Evolutionary conservation across 345 rosid genomes (phyloP), one percentile per base, ranked within the genome.

Genomic region (Salix suchowensis): DNA sequence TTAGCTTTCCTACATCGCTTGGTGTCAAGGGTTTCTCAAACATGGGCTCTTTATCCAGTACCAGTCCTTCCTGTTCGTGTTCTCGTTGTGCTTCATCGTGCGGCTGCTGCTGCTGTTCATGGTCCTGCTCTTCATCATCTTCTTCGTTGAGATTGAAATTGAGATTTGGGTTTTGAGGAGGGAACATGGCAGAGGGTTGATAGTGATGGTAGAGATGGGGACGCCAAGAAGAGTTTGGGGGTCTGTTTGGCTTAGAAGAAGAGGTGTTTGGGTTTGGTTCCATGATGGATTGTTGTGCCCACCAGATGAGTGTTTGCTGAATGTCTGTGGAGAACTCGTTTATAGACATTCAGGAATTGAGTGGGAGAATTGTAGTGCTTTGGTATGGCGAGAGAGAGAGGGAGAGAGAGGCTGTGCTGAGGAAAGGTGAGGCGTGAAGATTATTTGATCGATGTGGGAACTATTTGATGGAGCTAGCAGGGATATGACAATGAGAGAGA

Each of bases 1-100:
- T 93, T 23, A 93, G 95, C 82, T 93, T 91, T 1, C 98, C 98
- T 6, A 93, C 98, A 77, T 93, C 98, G 68, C 97, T 91, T 0
- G 98, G 98, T 0, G 98, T 93, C 44, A 93, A 85, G 65, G 92
- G 90, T 72, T 93, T 93, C 78, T 93, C 92, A 81, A 93, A 93
- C 86, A 93, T 87, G 67, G 65, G 19, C 46, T 80, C 77, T 70
- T 79, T 79, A 21, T 64, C 67, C 1, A 54, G 46, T 18, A 68
- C 50, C 23, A 24, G 21, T 36, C 46, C 21, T 58, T 10, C 75
- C 13, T 32, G 54, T 32, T 66, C 21, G 0, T 42, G 65, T 34
- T 37, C 69, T 6, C n/a, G 61, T 15, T 54, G 50, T 18, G 44
- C 14, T 21, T 68, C 68, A 19, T 52, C 14, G 10, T 37, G 66